Base-by-base conservation (phyloP, 2,329 filamentous ascomycete genomes). In the Rutstroemia sp. region DNA sequence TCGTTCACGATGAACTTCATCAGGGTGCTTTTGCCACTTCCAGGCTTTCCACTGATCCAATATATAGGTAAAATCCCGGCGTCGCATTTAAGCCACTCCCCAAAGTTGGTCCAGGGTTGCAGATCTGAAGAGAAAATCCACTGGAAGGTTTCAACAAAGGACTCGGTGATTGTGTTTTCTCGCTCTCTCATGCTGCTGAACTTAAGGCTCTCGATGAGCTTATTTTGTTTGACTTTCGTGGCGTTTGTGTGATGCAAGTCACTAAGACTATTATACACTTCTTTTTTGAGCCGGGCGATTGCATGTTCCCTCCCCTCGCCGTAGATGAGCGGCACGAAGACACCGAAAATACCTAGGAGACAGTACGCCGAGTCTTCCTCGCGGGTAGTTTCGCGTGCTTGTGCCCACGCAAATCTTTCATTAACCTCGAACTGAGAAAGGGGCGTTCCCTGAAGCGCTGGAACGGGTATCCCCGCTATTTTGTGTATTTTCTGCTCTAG, bases 11-110 rank as follows among this genome's bases (percentile, higher is more conserved):
- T 66, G 48, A 68, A 67, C 53, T 74, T 73, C 67, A 74, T 73
- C 25, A 73, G 54, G 2, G 70, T 73, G 14, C 73, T 79, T 55
- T 79, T 80, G 0, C 75, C 73, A 2, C 70, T 66, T 0, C 75
- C 75, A 0, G 74, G 71, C 12, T 77, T 76, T 0, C 76, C 76
- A 46, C 71, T 71, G 34, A 79, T 74, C 76, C 75, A 78, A 0
- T 27, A 27, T 25, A 25, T 25, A 79, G 58, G 38, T 19, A 19
- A 19, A 78, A 71, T 17, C 0, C 56, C 45, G 51, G 74, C 63
- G 16, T 72, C 64, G 75, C 74, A 78, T 1, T 67, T 57, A 2
- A 59, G 47, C 51, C 73, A 77, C 38, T 71, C 52, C 0, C 60
- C 7, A 36, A 62, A 65, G 2, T 66, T 56, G 0, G 74, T 58